These are phyloP conservation scores for Actinomortierella wolfii DNA, from an alignment of 371 early-diverging fungal species.

Conservation along the genomic window DNA sequence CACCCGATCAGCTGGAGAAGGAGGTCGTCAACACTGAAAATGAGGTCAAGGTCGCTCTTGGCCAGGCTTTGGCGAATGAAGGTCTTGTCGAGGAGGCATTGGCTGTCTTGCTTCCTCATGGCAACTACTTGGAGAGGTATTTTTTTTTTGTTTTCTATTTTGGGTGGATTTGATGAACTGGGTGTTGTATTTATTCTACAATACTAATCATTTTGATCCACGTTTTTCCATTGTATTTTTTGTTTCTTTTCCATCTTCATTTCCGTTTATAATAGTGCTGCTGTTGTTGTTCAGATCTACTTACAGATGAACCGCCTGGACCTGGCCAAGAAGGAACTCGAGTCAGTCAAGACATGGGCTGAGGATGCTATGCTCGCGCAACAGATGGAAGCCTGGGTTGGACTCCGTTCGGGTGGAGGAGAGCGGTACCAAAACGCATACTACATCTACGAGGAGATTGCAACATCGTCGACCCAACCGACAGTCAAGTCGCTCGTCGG, in stretches of 20 bases:
- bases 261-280: slow-evolving; percentile 55
- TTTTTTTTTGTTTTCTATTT: background rate
- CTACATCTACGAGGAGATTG: slow-evolving; percentile 94
- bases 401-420: slow-evolving; percentile 77
- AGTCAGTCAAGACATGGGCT: slow-evolving; percentile 77
- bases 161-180: slow-evolving; percentile 1
- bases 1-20: slow-evolving; percentile 27
- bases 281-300: slow-evolving; percentile 80
- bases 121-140: slow-evolving; percentile 84
- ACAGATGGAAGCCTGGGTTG: slow-evolving; percentile 92
- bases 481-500: slow-evolving; percentile 80
- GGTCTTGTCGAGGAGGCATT: slow-evolving; percentile 68
- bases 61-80: slow-evolving; percentile 52
- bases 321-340: slow-evolving; percentile 84
- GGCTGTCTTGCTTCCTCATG: slow-evolving; percentile 63
- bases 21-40: slow-evolving; percentile 27
- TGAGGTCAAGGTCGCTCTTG: slow-evolving; percentile 52
- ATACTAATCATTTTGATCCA: too few species aligned
- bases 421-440: slow-evolving; percentile 86
- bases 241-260: background rate
- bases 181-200: too few species aligned
- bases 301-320: slow-evolving; percentile 84
- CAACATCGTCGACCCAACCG: slow-evolving; percentile 73
- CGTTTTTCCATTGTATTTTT: background rate
- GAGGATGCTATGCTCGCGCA: slow-evolving; percentile 93